Base-by-base conservation (phyloP, 441 rosid genomes). In the Pelargonium myrrhifolium region DNA sequence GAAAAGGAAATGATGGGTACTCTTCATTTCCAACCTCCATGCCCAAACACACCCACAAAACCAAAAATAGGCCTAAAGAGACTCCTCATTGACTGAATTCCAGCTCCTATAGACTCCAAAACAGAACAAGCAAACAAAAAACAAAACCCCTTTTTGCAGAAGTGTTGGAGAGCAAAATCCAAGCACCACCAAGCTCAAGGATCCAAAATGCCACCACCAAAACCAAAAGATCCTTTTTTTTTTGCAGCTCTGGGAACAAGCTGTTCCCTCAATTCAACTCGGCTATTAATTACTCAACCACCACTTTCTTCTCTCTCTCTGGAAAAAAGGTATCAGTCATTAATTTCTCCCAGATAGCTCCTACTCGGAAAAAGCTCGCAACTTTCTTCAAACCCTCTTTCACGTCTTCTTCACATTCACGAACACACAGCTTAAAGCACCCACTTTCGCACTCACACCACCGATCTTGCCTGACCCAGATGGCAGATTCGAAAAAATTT, bases 381-480 rank as follows among this genome's bases (percentile, higher is more conserved):
- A 6, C 21, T 56, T 56, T 56, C 31, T 21, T 56, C 10, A 9
- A 56, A 56, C 62, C 61, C 62, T 56, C 21, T 42, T 7, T 2
- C 28, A n/a, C 4, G 28, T 56, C 62, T 56, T 56, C 28, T 11
- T 56, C 62, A 56, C 62, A 20, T 56, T 56, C 62, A 20, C 26
- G 14, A 56, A 56, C 21, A 56, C 28, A 9, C 28, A 56, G 62
- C 62, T 56, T 8, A 53, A 53, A 53, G 7, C 59, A 53, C 15
- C 21, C 58, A 18, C 58, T n/a, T 1, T n/a, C 12, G 18, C 55
- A 7, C 60, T 3, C 6, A 7, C 24, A 55, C 1, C 26, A 17
- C 62, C 62, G 62, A 56, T 56, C 62, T 56, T 11, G 31, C 14
- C 62, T 56, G 62, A 56, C 62, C 62, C 62, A 56, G 31, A 56